Percentiles rank a stretch among this genome's conserved stretches.
phyloP scores from a whole-genome alignment of 805 yeast genomes.

The Ogataea glucozyma region DNA sequence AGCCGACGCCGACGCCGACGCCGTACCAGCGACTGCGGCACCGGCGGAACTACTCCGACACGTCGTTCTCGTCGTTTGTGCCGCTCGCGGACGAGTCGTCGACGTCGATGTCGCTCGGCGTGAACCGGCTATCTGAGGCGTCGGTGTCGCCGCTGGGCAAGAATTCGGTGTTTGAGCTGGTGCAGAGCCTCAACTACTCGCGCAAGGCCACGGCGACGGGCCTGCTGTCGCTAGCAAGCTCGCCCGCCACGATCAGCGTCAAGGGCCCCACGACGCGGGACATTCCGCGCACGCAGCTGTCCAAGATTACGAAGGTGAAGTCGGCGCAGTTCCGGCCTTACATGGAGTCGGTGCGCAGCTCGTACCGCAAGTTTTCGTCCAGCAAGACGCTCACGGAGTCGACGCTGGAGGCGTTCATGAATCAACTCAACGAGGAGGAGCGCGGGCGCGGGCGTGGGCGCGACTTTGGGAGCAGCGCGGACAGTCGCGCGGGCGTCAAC shows the following conservation, averaged over 20 bases:
- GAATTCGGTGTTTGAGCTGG: conserved; percentile 75
- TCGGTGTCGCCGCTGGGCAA: conserved; percentile 61
- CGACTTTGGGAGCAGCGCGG: conserved; percentile 10
- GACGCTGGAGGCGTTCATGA: conserved; percentile 40
- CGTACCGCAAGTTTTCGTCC: conserved; percentile 45
- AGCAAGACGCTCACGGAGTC: conserved; percentile 45
- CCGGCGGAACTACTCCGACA: conserved; percentile 26
- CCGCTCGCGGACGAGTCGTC: conserved; percentile 40
- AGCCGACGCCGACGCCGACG: conserved; percentile 10
- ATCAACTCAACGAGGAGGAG: conserved; percentile 27
- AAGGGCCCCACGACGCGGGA: conserved; percentile 75
- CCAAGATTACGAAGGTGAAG: conserved; percentile 50
- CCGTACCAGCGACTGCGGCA: conserved; percentile 15
- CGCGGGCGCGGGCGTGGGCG: conserved; percentile 11
- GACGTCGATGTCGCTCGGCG: conserved; percentile 37
- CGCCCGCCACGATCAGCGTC: conserved; percentile 48
- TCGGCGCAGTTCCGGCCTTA: conserved; percentile 47
- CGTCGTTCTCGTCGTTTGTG: conserved; percentile 28
- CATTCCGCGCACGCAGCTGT: conserved; percentile 76
- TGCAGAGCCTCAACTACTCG: conserved; percentile 55
- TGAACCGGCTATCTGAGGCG: conserved; percentile 40
- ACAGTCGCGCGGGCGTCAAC: conserved; percentile 14
- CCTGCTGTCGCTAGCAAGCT: conserved; percentile 30
- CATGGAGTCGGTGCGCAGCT: conserved; percentile 42
- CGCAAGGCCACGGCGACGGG: conserved; percentile 33